phyloP scores from a whole-genome alignment of 1,284 basidiomycete genomes.

The Ganoderma resinaceum region DNA sequence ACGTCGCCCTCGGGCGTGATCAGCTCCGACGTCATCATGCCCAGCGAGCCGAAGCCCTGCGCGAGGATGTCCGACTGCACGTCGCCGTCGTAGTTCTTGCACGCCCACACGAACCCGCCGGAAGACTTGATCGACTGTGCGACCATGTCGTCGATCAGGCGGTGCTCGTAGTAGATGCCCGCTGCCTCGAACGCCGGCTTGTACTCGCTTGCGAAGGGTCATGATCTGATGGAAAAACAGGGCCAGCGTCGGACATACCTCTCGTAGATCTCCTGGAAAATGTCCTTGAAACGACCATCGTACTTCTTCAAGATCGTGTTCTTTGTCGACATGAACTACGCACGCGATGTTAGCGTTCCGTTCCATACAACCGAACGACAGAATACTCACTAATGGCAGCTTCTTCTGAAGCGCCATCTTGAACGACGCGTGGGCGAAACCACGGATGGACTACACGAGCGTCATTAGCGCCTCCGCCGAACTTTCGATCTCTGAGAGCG shows the following conservation, averaged over 20 bases:
- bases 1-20: slow-evolving; percentile 95
- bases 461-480: not conserved
- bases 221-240: not conserved
- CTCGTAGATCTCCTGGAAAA: slow-evolving; percentile 96
- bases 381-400: slow-evolving; percentile 78
- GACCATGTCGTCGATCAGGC: slow-evolving; percentile 94
- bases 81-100: slow-evolving; percentile 98
- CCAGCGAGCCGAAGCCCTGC: slow-evolving; percentile 92
- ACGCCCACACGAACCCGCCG: slow-evolving; percentile 98
- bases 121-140: slow-evolving; percentile 97
- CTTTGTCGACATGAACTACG: slow-evolving; percentile 96
- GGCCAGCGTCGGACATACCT: slow-evolving; percentile 47
- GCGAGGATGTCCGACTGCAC: slow-evolving; percentile 93
- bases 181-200: slow-evolving; percentile 81
- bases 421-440: slow-evolving; percentile 97
- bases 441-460: slow-evolving; percentile 73
- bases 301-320: slow-evolving; percentile 97
- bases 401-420: slow-evolving; percentile 98
- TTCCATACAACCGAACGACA: not conserved
- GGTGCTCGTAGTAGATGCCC: slow-evolving; percentile 97
- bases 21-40: slow-evolving; percentile 98
- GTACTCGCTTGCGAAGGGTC: slow-evolving; percentile 62
- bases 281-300: slow-evolving; percentile 98
- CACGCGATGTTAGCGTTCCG: not conserved
- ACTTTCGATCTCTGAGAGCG: no score